Evolutionary conservation across 1,284 basidiomycete species (phyloP).

Genomic region (Cryptococcus neoformans): DNA sequence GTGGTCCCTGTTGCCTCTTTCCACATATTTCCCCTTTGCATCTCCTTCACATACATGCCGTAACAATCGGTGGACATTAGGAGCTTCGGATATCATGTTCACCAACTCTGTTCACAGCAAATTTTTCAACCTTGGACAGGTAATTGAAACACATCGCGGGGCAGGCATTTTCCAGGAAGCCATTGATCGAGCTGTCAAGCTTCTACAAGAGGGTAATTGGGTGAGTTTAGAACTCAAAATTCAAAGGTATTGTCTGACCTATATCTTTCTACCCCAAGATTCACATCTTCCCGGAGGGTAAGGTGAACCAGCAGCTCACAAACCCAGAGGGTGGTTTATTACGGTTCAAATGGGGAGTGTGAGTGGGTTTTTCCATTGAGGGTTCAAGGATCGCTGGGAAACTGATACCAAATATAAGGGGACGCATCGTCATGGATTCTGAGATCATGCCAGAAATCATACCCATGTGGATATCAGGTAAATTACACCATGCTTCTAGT

Average conservation of each 20-base stretch:
- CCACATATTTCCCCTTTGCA: constrained; percentile 56
- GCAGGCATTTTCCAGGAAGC: constrained; percentile 86
- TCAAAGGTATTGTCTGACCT: neutral
- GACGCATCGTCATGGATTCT: constrained; percentile 78
- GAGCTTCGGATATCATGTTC: constrained; percentile 91
- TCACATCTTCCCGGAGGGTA: constrained; percentile 92
- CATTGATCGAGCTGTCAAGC: constrained; percentile 73
- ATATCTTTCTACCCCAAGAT: constrained; percentile 55
- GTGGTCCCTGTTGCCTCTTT: constrained; percentile 76
- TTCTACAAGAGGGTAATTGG: constrained; percentile 80
- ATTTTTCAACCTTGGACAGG: constrained; percentile 88
- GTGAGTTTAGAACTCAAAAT: constrained; percentile 51
- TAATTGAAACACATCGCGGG: constrained; percentile 88
- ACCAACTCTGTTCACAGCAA: constrained; percentile 78
- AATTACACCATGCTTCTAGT: constrained; percentile 9
- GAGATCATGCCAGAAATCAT: constrained; percentile 72
- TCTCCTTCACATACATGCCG: constrained; percentile 32
- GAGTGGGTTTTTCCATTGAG: constrained; percentile 47
- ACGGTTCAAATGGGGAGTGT: constrained; percentile 97
- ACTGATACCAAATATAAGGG: constrained; percentile 52
- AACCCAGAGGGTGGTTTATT: constrained; percentile 60
- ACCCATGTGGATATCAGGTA: constrained; percentile 89
- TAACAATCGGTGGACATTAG: constrained; percentile 47
- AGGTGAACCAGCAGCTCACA: constrained; percentile 70
- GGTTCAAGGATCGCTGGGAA: neutral